phyloP scores from a whole-genome alignment of 1,139 yeast species.

The Geotrichum histeridarum region DNA sequence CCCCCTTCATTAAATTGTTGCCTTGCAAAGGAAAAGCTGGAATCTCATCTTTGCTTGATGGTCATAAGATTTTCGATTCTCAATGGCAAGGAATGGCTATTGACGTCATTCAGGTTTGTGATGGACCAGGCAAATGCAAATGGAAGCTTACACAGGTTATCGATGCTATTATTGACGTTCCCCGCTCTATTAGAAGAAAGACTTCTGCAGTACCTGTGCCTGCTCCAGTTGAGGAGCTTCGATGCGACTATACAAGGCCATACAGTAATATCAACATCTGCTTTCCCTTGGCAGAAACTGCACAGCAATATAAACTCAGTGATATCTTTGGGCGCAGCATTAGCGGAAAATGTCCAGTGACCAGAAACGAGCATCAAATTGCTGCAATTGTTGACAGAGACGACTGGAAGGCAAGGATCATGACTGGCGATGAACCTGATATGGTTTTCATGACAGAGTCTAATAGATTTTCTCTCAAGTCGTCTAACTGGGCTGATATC shows the following conservation, averaged over 20 bases:
- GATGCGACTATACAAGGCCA: slow-evolving; percentile 64
- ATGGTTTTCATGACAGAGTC: slow-evolving; percentile 12
- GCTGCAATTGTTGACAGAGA: slow-evolving; percentile 29
- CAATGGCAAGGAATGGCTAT: slow-evolving; percentile 93
- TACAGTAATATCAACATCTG: slow-evolving; percentile 60
- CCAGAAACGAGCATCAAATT: slow-evolving; percentile 27
- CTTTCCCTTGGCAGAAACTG: slow-evolving; percentile 63
- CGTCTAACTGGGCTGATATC: slow-evolving; percentile 38
- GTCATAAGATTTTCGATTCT: slow-evolving; percentile 93
- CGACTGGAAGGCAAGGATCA: slow-evolving; percentile 27
- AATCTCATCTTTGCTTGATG: slow-evolving; percentile 75
- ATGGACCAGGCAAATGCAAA: slow-evolving; percentile 39
- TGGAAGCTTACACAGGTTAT: slow-evolving; percentile 64
- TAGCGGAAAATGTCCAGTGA: slow-evolving; percentile 57
- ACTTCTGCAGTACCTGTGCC: slow-evolving; percentile 80
- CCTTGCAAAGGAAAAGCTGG: slow-evolving; percentile 96
- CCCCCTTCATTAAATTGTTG: slow-evolving; percentile 83
- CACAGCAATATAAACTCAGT: slow-evolving; percentile 51
- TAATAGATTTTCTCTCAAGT: slow-evolving; percentile 22
- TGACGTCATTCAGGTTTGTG: slow-evolving; percentile 63
- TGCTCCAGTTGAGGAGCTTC: slow-evolving; percentile 55
- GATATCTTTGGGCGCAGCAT: slow-evolving; percentile 67
- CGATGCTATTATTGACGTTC: slow-evolving; percentile 68
- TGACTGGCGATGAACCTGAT: slow-evolving; percentile 15
- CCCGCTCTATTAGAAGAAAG: slow-evolving; percentile 57